Evolutionary conservation across 352 stramenopile genomes (phyloP), one percentile per base, ranked within the genome.

Genomic region (Phytopythium montanum): DNA sequence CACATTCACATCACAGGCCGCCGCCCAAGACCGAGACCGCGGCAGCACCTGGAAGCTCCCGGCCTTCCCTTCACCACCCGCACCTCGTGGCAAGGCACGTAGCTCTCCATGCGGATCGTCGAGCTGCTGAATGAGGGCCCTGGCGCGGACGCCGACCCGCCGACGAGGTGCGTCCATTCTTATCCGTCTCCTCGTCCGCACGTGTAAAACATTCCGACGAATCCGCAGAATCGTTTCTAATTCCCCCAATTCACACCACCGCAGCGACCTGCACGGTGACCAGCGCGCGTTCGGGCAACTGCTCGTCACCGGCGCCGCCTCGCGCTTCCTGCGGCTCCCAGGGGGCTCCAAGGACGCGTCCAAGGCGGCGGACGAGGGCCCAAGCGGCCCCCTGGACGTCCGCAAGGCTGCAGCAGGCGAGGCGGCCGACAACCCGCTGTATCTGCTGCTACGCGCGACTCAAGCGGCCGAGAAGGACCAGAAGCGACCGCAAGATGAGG

Each of bases 51-150:
- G 7, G 8, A 18, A 6, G 34, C 34, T 12, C 34, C 34, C 13
- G 7, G 13, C 3, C 34, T 5, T 18, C 34, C 13, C 34, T 41
- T 3, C 29, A 9, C 9, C 29, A 4, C 29, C 29, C 9, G 29
- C 29, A 9, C 29, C 5, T 34, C 29, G n/a, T n/a, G n/a, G n/a
- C n/a, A n/a, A n/a, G n/a, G n/a, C n/a, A n/a, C 29, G 29, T 9
- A 9, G 29, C 5, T 34, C 29, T 49, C 45, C 51, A 57, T 57
- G 52, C n/a, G 52, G 52, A 57, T 57, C 52, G 52, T 57, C 21
- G 52, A 57, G 52, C 52, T 57, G 52, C 52, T 57, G 12, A 57
- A 57, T 25, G 52, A 48, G 18, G n/a, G n/a, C n/a, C n/a, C n/a
- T n/a, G 28, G 50, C 33, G 29, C n/a, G 2, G 33, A 33, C 33